Evolutionary conservation across 2,329 filamentous ascomycete genomes (phyloP), one percentile per base, ranked within the genome.

Genomic region (Fusarium sublunatum): DNA sequence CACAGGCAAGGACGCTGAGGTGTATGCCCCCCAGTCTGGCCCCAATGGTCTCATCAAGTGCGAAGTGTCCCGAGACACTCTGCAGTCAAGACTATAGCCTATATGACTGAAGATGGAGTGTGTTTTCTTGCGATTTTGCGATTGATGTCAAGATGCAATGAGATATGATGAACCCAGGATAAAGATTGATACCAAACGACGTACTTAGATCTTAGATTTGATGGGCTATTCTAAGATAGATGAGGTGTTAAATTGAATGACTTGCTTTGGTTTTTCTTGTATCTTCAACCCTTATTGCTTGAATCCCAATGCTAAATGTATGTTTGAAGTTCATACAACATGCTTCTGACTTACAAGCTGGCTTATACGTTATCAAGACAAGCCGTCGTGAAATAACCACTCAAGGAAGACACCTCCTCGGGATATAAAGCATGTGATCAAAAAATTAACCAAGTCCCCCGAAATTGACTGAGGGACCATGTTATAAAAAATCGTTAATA

Each of bases 31-130:
- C 4, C 95, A 98, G 77, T 91, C 91, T 10, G 88, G 91, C 65
- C 95, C 95, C 53, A 99, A 98, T 74, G 95, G 95, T 26, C 86
- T 99, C 60, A 99, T 99, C 79, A 91, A 96, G 76, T 96, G 93
- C 80, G 93, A 92, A 55, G 93, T 99, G 46, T 84, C 86, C 32
- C 87, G 91, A 26, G 75, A 74, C 29, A 75, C 64, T n/a, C 36
- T 66, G 64, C 68, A 54, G 43, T 31, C 51, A 9, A 56, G 40
- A 25, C 42, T 55, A 44, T 64, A 50, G 31, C 29, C 43, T 41
- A 3, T 19, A 19, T 2, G 2, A 3, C 3, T 39, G 43, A 50
- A 46, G 38, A 46, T 53, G 50, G 34, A 57, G 36, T 47, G 19
- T 46, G 41, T 29, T 38, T 34, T 53, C 35, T 19, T 53, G 45